phyloP scores from a whole-genome alignment of 768 basidiomycete genomes.

The Lyophyllum decastes region DNA sequence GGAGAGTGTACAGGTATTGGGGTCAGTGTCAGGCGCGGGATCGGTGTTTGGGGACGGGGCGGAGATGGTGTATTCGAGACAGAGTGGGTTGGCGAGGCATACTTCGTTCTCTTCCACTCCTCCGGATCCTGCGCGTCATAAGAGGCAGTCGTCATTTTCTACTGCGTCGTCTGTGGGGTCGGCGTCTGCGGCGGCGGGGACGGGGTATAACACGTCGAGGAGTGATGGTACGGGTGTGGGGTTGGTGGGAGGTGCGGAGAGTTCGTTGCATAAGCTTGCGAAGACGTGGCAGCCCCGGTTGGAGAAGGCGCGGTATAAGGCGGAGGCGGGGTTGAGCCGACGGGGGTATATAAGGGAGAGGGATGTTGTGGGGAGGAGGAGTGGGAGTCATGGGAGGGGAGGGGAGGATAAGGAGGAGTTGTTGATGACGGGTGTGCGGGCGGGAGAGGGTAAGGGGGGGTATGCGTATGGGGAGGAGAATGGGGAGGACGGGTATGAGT shows the following conservation, averaged over 20 bases:
- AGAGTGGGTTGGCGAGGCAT: background rate
- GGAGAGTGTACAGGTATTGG: slow-evolving; percentile 60
- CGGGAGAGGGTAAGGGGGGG: background rate
- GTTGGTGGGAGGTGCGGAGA: slow-evolving; percentile 6
- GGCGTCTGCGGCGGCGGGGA: too few relatives aligned
- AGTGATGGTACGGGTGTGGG: too few relatives aligned
- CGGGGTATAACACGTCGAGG: too few relatives aligned
- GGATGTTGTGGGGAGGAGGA: too few relatives aligned
- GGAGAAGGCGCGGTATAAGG: slow-evolving; percentile 69
- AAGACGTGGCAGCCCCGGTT: slow-evolving; percentile 50
- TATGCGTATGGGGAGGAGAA: slow-evolving; percentile 21
- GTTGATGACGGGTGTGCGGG: background rate
- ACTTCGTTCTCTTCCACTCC: background rate
- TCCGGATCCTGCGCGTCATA: background rate
- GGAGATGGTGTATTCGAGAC: background rate
- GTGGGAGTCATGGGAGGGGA: slow-evolving; percentile 3
- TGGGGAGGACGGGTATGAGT: slow-evolving; percentile 44
- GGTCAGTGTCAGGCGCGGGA: background rate
- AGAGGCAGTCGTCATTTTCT: slow-evolving; percentile 8
- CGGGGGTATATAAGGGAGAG: slow-evolving; percentile 54
- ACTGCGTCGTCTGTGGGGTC: slow-evolving; percentile 1
- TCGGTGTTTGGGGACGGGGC: background rate
- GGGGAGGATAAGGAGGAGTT: slow-evolving; percentile 22
- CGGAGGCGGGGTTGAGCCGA: slow-evolving; percentile 64
- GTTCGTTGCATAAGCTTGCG: slow-evolving; percentile 15